These are phyloP conservation scores for Balansia obtecta DNA, from an alignment of 2,329 filamentous ascomycete species.

Conservation along the genomic window DNA sequence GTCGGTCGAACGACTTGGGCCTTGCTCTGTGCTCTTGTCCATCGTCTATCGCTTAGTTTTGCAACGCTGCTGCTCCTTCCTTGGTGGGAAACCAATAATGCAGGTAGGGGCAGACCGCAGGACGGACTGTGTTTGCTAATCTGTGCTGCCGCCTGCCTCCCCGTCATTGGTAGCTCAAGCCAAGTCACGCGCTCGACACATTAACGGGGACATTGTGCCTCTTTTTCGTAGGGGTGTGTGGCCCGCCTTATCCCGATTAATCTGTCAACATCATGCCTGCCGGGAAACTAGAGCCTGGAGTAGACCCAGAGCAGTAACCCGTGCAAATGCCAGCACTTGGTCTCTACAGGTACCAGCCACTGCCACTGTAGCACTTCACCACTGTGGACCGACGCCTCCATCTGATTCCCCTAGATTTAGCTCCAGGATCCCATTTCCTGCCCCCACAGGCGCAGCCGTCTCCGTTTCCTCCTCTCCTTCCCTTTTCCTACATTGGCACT, in stretches of 20 bases:
- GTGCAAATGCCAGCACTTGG: background rate
- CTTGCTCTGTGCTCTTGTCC: background rate
- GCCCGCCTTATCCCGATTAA: too few species aligned
- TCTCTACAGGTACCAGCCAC: background rate
- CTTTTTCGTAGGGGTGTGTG: too few species aligned
- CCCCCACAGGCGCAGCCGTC: constrained; percentile 12
- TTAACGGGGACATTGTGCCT: too few species aligned
- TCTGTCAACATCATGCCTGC: too few species aligned
- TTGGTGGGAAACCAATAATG: too few species aligned
- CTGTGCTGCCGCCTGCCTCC: too few species aligned
- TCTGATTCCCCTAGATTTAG: constrained; percentile 1
- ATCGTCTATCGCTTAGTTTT: background rate
- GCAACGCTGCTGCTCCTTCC: background rate
- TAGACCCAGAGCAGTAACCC: too few species aligned
- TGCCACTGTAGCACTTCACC: background rate
- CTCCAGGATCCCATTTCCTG: constrained; percentile 8
- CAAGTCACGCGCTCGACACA: too few species aligned
- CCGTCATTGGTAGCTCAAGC: too few species aligned
- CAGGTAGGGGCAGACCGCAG: background rate
- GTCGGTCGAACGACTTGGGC: background rate
- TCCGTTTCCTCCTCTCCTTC: constrained; percentile 14
- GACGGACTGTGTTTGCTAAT: background rate
- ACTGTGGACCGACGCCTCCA: constrained; percentile 1
- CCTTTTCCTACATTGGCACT: constrained; percentile 21
- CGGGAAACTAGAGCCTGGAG: too few species aligned